Conservation (phyloP, 2,329 filamentous ascomycete species). For the Alternaria incomplexa region DNA sequence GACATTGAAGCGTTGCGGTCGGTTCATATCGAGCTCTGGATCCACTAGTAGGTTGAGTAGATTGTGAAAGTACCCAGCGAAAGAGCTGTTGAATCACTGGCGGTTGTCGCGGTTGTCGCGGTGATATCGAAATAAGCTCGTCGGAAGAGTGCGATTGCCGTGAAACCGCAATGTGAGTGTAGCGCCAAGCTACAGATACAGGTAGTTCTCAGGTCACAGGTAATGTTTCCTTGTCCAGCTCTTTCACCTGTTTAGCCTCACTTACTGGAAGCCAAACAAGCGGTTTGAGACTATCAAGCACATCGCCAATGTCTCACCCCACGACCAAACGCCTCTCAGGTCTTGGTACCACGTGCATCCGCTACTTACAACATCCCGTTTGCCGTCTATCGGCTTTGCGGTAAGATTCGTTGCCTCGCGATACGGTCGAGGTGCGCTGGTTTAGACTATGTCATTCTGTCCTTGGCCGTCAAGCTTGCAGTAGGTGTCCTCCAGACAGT, state of each 20-base stretch:
- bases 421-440: not conserved
- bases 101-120: not conserved
- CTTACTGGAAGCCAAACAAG: constrained; percentile 1
- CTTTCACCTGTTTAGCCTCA: constrained; percentile 2
- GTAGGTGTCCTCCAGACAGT: not conserved
- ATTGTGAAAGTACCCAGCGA: not conserved
- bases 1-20: not conserved
- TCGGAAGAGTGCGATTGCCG: not conserved
- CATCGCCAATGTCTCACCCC: not conserved
- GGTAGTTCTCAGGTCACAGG: not conserved
- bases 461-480: not conserved
- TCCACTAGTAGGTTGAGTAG: not conserved
- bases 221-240: not conserved
- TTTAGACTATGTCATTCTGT: not conserved
- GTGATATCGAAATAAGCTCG: not conserved
- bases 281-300: constrained; percentile 14
- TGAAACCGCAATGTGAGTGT: not conserved
- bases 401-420: not conserved
- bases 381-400: not conserved
- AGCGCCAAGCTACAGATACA: not conserved
- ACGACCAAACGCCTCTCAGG: not conserved
- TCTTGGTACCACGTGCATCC: not conserved
- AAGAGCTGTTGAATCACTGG: not conserved
- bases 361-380: not conserved
- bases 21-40: not conserved